Base-by-base conservation (phyloP, 768 basidiomycete species). In the Russula virescens region DNA sequence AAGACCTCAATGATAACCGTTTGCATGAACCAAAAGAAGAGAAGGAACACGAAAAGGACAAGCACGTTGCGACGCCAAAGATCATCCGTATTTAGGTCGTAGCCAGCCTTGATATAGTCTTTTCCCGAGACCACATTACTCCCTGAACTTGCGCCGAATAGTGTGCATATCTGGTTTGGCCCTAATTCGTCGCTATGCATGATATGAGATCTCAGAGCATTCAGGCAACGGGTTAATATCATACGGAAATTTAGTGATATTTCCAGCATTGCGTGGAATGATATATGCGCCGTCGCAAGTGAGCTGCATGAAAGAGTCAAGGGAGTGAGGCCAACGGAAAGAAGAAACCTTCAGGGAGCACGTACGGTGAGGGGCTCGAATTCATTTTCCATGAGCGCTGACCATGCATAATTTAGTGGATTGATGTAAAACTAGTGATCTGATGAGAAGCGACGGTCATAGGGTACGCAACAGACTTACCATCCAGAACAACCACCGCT, bases 401-500 rank as follows among this genome's bases (percentile, higher is more conserved):
- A 83, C 81, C 89, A 94, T 0, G 83, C 85, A 50, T 66, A 66
- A 28, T 26, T 42, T 3, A 68, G 9, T 0, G 94, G 94, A 70
- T 94, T 88, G 64, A 92, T 72, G 73, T 94, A 94, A 76, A 81
- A 90, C 86, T 84, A 82, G 79, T 46, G 28, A 60, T n/a, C 23
- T 28, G 23, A 34, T 48, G 19, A 25, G 61, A 26, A 43, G 7
- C 0, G 11, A 84, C 19, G 16, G 31, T 18, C 48, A 26, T n/a
- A 31, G 8, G 10, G 18, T 3, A 40, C 28, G 1, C 9, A 62
- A 58, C 18, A 2, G 3, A 78, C 85, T 66, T 68, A 87, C 86
- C 40, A 92, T 87, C 91, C 91, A 94, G 77, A 92, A 91, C 7
- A 94, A 72, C 88, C 88, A 92, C 49, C 88, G 78, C 71, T 91